phyloP scores from a whole-genome alignment of 192 early-diverging fungal species.

The Geranomyces michiganensis region DNA sequence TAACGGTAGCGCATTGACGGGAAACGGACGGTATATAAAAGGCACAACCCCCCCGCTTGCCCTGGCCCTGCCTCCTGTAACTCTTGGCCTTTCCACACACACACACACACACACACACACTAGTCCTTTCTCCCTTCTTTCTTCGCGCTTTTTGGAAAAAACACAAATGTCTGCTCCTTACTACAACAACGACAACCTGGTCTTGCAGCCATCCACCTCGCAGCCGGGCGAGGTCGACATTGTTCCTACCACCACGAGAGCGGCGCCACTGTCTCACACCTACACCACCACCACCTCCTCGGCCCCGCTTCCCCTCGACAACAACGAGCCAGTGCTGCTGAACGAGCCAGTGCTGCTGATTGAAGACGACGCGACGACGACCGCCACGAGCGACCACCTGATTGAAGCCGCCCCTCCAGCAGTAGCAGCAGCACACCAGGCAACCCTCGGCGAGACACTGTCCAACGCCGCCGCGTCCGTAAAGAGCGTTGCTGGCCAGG shows the following conservation, averaged over 20 bases:
- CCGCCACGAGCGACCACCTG: neutral
- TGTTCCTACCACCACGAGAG: neutral
- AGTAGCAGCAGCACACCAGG: neutral
- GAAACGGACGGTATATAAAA: neutral
- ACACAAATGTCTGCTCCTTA: neutral
- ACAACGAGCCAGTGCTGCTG: neutral
- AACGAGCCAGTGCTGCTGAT: neutral
- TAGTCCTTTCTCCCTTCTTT: neutral
- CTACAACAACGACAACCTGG: neutral
- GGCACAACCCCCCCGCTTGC: neutral
- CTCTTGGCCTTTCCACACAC: neutral
- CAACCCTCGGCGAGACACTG: constrained; percentile 7
- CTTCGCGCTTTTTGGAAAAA: neutral
- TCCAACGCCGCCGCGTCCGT: constrained; percentile 9
- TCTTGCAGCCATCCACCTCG: neutral
- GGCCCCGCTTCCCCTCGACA: neutral
- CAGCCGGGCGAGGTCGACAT: neutral
- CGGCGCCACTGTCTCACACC: neutral
- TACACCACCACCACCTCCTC: neutral
- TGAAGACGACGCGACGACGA: neutral
- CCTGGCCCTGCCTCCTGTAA: neutral
- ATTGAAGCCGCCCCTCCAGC: neutral
- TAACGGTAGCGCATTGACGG: too few relatives aligned
- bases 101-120: neutral
- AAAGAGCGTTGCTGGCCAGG: constrained; percentile 10